A percentile compares a stretch with the other conserved stretches of the same genome.
These are phyloP conservation scores for Hebeloma cylindrosporum DNA, from an alignment of 768 basidiomycete species.

Conservation along the genomic window DNA sequence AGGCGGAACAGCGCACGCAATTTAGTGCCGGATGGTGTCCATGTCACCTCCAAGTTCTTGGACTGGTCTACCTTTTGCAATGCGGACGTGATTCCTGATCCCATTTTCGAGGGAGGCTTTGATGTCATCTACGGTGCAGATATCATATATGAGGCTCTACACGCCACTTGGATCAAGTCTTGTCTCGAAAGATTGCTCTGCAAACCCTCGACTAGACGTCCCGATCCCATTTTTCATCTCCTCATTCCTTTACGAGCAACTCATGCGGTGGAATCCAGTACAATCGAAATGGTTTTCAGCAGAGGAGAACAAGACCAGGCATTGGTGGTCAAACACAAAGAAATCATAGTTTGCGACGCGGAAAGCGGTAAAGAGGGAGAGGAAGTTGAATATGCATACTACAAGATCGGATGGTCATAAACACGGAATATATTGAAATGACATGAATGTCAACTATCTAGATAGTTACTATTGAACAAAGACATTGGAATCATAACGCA, in stretches of 20 bases:
- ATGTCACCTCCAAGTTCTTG: constrained; percentile 33
- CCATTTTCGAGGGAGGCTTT: constrained; percentile 44
- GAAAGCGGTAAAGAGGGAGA: constrained; percentile 37
- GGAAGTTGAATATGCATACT: constrained; percentile 70
- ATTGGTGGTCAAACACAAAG: constrained; percentile 54
- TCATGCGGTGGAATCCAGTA: constrained; percentile 55
- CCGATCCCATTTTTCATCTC: constrained; percentile 57
- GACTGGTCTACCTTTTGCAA: constrained; percentile 58
- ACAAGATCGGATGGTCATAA: constrained; percentile 64
- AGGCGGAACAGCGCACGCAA: constrained; percentile 58
- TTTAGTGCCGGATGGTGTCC: constrained; percentile 31
- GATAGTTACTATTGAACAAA: not conserved
- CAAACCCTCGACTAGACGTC: constrained; percentile 20
- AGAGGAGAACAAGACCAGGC: constrained; percentile 18
- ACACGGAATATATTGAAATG: not conserved
- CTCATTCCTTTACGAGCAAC: constrained; percentile 75
- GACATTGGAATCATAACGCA: not conserved
- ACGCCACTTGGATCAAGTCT: constrained; percentile 67
- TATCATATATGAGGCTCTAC: constrained; percentile 72
- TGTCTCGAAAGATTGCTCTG: constrained; percentile 55
- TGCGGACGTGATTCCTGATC: constrained; percentile 1
- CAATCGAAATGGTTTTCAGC: constrained; percentile 56
- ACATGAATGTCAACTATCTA: not conserved
- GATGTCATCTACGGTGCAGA: constrained; percentile 82
- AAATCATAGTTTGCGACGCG: constrained; percentile 56